Conservation (phyloP, 2,329 filamentous ascomycete species). For the Fusarium sambucinum region DNA sequence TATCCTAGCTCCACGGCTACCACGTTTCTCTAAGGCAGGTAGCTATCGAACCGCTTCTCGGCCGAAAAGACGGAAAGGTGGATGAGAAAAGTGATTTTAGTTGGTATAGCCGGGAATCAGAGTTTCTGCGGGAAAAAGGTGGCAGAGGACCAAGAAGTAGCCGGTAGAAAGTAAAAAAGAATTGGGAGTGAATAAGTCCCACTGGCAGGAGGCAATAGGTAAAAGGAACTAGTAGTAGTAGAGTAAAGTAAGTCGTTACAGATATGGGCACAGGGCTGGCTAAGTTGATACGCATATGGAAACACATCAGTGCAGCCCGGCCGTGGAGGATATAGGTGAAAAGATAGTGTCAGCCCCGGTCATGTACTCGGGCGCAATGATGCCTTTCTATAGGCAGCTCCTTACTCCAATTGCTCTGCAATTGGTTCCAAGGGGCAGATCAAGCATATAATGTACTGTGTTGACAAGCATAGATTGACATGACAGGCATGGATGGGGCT, state of each 20-base stretch:
- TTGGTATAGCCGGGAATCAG: slow-evolving; percentile 23
- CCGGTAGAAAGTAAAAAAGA: slow-evolving; percentile 29
- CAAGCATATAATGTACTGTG: slow-evolving; percentile 13
- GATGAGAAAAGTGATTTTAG: slow-evolving; percentile 20
- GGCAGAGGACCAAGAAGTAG: slow-evolving; percentile 30
- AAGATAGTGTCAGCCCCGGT: slow-evolving; percentile 27
- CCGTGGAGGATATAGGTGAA: slow-evolving; percentile 19
- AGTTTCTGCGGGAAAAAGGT: slow-evolving; percentile 27
- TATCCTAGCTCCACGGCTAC: slow-evolving; percentile 27
- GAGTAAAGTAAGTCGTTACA: slow-evolving; percentile 15
- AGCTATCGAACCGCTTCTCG: slow-evolving; percentile 24
- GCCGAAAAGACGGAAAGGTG: slow-evolving; percentile 35
- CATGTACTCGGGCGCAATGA: slow-evolving; percentile 27
- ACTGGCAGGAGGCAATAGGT: slow-evolving; percentile 12
- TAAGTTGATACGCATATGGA: slow-evolving; percentile 31
- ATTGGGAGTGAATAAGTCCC: slow-evolving; percentile 7
- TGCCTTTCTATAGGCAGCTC: slow-evolving; percentile 39
- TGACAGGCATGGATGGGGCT: slow-evolving; percentile 23
- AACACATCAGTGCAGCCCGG: slow-evolving; percentile 36
- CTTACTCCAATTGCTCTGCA: slow-evolving; percentile 4
- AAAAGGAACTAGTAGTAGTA: slow-evolving; percentile 20
- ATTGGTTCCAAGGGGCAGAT: slow-evolving; percentile 32
- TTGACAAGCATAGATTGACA: slow-evolving; percentile 22
- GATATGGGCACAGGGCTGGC: slow-evolving; percentile 37
- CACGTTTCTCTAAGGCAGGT: slow-evolving; percentile 12